phyloP scores from a whole-genome alignment of 106 monocot genomes.

The Alisma plantagoaquatica region DNA sequence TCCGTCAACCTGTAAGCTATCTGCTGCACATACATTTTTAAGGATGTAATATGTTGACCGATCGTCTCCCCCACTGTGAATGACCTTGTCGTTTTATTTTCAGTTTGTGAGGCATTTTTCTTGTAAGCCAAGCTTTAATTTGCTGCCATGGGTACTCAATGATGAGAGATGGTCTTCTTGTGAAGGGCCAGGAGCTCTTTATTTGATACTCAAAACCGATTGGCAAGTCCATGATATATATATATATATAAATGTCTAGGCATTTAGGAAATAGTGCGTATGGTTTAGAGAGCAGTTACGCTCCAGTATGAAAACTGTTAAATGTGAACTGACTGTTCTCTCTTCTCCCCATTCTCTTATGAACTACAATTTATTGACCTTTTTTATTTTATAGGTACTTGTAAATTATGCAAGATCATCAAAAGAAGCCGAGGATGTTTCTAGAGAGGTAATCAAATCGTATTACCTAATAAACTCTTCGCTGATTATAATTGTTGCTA shows the following conservation, averaged over 20 bases:
- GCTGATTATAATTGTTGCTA: not conserved
- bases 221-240: not conserved
- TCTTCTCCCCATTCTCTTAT: not conserved
- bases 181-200: too few relatives aligned
- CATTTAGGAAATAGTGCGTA: too few relatives aligned
- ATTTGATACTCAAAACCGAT: slow-evolving; percentile 1
- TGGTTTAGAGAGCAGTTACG: too few relatives aligned
- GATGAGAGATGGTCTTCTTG: too few relatives aligned
- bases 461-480: not conserved
- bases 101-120: too few relatives aligned
- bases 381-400: slow-evolving; percentile 48
- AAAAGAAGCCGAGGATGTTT: slow-evolving; percentile 89
- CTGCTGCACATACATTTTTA: not conserved
- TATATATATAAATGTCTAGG: not conserved
- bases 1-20: not conserved
- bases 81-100: too few relatives aligned
- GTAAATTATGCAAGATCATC: slow-evolving; percentile 98
- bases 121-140: too few relatives aligned
- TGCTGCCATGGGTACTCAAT: too few relatives aligned
- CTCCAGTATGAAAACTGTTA: too few relatives aligned
- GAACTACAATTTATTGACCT: not conserved
- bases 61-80: too few relatives aligned
- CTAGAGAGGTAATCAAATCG: slow-evolving; percentile 43
- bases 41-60: too few relatives aligned
- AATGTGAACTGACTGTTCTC: not conserved